phyloP scores from a whole-genome alignment of 345 rosid species.

The Pseudoturritis turrita region DNA sequence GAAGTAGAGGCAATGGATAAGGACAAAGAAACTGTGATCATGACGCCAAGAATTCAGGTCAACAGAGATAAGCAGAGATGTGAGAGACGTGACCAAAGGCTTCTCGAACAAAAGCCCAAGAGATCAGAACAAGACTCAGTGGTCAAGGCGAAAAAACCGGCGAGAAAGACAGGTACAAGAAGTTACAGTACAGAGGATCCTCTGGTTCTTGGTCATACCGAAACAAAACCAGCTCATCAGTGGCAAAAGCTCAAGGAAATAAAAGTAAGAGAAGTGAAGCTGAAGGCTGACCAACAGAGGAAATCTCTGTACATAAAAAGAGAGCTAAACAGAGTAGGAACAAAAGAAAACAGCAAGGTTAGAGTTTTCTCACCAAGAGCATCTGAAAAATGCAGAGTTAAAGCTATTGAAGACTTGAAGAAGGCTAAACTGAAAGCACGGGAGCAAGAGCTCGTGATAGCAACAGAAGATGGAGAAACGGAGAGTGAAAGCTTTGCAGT shows the following conservation, averaged over 20 bases:
- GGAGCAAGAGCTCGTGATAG: constrained; percentile 20
- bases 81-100: constrained; percentile 35
- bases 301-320: constrained; percentile 59
- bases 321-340: constrained; percentile 42
- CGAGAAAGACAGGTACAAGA: constrained; percentile 27
- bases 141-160: constrained; percentile 20
- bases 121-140: constrained; percentile 21
- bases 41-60: constrained; percentile 46
- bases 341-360: constrained; percentile 47
- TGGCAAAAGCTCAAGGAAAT: constrained; percentile 42
- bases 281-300: constrained; percentile 54
- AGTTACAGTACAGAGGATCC: constrained; percentile 30
- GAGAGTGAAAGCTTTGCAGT: constrained; percentile 61
- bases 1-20: constrained; percentile 17
- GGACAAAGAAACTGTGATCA: constrained; percentile 39
- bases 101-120: constrained; percentile 30
- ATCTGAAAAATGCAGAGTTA: constrained; percentile 55
- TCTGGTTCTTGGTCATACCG: constrained; percentile 13
- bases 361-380: constrained; percentile 57
- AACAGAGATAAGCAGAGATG: constrained; percentile 36
- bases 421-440: constrained; percentile 47
- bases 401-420: constrained; percentile 60
- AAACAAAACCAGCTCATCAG: constrained; percentile 21
- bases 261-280: constrained; percentile 44
- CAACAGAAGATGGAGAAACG: constrained; percentile 22